phyloP scores from a whole-genome alignment of 805 yeast genomes.

The Candida broadrunensis region DNA sequence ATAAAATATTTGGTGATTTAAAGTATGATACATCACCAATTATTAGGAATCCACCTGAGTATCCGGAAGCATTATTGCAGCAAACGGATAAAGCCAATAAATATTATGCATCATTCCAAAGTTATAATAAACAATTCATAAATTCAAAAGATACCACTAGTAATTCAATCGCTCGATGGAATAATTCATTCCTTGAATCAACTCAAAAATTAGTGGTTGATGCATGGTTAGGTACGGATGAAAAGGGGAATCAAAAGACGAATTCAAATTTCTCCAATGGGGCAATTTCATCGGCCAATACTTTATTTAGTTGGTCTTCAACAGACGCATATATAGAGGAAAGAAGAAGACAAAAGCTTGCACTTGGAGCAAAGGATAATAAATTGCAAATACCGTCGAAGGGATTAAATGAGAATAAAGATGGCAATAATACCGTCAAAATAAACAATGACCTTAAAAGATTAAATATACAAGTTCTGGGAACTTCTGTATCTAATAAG shows the following conservation, averaged over 20 bases:
- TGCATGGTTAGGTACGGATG: conserved; percentile 18
- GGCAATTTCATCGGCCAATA: conserved; percentile 18
- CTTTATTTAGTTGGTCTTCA: conserved; percentile 43
- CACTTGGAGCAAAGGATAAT: conserved; percentile 5
- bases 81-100: conserved; percentile 23
- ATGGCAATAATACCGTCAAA: background rate
- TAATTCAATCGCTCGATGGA: conserved; percentile 27
- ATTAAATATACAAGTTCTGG: conserved; percentile 12
- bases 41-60: background rate
- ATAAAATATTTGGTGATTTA: background rate
- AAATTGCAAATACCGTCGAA: background rate
- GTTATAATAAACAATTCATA: conserved; percentile 32
- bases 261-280: conserved; percentile 2
- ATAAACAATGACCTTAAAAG: conserved; percentile 4
- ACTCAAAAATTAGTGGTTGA: conserved; percentile 18
- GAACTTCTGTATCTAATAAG: conserved; percentile 18
- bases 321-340: conserved; percentile 36
- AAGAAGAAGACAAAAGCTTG: conserved; percentile 19
- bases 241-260: conserved; percentile 7
- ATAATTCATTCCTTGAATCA: conserved; percentile 20
- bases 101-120: conserved; percentile 30
- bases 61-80: conserved; percentile 37
- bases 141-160: conserved; percentile 7
- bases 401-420: background rate
- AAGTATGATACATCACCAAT: background rate